These are phyloP conservation scores for Mycena vulgaris DNA, from an alignment of 768 basidiomycete genomes.

Conservation along the genomic window DNA sequence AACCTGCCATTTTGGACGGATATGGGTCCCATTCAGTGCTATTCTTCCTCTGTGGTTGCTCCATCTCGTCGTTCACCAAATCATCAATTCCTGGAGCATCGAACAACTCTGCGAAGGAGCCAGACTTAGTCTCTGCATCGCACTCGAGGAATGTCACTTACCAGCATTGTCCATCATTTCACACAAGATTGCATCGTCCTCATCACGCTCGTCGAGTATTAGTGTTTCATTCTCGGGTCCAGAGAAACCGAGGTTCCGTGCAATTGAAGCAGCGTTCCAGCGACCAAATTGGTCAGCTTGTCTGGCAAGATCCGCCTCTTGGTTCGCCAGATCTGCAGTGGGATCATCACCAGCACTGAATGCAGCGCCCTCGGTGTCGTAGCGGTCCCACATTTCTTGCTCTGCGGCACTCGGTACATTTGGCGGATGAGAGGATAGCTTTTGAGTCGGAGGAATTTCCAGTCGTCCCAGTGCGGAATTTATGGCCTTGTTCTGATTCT, in stretches of 20 bases:
- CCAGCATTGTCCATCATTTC: conserved; percentile 6
- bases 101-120: not conserved
- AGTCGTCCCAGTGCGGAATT: not conserved
- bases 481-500: not conserved
- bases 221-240: not conserved
- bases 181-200: conserved; percentile 5
- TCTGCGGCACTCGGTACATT: not conserved
- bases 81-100: not conserved
- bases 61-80: not conserved
- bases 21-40: not conserved
- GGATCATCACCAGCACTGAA: conserved; percentile 14
- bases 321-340: not conserved
- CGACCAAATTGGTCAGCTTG: conserved; percentile 2
- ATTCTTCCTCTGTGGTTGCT: not conserved
- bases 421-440: rapidly evolving
- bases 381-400: not conserved
- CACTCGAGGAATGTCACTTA: not conserved
- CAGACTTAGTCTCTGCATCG: not conserved
- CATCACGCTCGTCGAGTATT: not conserved
- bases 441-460: not conserved
- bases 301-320: not conserved
- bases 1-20: not conserved
- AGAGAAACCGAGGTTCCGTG: not conserved
- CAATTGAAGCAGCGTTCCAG: conserved; percentile 13
- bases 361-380: not conserved